phyloP scores from a whole-genome alignment of 805 yeast species.

The Candida montana region DNA sequence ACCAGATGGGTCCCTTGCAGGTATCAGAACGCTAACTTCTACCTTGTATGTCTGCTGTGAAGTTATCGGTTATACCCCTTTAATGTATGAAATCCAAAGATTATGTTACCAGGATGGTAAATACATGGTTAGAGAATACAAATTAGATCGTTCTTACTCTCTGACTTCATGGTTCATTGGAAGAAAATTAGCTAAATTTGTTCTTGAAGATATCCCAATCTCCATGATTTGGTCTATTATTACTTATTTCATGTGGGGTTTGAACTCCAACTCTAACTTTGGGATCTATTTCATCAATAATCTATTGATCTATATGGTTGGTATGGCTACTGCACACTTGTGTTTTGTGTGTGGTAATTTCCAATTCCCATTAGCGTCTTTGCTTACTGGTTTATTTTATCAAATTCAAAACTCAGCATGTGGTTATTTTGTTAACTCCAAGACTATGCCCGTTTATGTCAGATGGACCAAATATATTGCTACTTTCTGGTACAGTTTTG shows the following conservation, averaged over 20 bases:
- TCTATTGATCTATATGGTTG: constrained; percentile 49
- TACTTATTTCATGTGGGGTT: constrained; percentile 75
- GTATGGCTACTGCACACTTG: constrained; percentile 49
- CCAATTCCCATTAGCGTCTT: constrained; percentile 16
- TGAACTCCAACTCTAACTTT: constrained; percentile 46
- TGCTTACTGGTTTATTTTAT: constrained; percentile 18
- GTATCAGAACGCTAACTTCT: constrained; percentile 56
- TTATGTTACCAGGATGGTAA: constrained; percentile 49
- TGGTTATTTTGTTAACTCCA: constrained; percentile 73
- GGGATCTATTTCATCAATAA: constrained; percentile 57
- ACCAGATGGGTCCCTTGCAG: constrained; percentile 55
- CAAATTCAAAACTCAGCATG: constrained; percentile 66
- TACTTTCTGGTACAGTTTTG: constrained; percentile 71
- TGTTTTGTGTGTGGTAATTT: constrained; percentile 18
- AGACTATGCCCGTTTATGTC: constrained; percentile 73
- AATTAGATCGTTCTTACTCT: constrained; percentile 19
- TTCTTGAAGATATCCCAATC: constrained; percentile 65
- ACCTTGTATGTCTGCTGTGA: constrained; percentile 49
- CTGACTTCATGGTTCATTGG: constrained; percentile 21
- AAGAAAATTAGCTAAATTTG: constrained; percentile 56
- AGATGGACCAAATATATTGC: constrained; percentile 75
- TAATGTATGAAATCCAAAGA: constrained; percentile 55
- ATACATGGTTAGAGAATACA: constrained; percentile 41
- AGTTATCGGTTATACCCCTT: constrained; percentile 48
- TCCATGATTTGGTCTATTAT: constrained; percentile 54